phyloP scores from a whole-genome alignment of 805 yeast genomes.

The Pichia ethanolica region DNA sequence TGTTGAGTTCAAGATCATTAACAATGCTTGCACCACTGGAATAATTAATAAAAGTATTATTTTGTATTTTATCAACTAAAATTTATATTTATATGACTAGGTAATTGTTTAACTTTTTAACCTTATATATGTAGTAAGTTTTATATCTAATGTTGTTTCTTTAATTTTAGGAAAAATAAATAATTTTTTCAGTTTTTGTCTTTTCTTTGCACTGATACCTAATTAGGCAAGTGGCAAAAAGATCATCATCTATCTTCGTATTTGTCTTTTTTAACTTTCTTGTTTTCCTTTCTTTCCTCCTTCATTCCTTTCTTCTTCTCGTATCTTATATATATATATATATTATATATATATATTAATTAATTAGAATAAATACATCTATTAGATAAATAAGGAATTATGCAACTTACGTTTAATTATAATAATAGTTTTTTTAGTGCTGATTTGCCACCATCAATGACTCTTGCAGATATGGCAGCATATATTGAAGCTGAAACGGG shows the following conservation, averaged over 20 bases:
- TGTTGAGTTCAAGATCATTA: constrained; percentile 64
- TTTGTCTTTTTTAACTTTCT: no score
- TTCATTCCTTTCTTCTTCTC: background rate
- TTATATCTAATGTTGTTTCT: no score
- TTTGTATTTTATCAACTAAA: no score
- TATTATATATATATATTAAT: background rate
- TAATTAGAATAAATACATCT: no score
- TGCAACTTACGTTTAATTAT: constrained; percentile 7
- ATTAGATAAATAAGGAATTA: no score
- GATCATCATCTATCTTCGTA: background rate
- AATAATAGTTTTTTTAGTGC: constrained; percentile 2
- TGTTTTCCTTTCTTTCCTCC: no score
- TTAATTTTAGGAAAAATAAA: background rate
- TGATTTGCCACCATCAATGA: constrained; percentile 9
- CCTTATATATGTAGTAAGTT: no score
- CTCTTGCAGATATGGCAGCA: constrained; percentile 9
- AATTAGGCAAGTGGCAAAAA: constrained; percentile 4
- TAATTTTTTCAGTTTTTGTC: background rate
- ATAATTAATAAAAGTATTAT: background rate
- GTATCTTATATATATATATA: background rate
- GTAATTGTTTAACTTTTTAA: no score
- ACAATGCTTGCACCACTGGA: constrained; percentile 52
- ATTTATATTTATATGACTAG: no score
- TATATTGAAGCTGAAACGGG: constrained; percentile 8
- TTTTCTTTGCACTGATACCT: background rate